Conservation (phyloP, 2,329 filamentous ascomycete species). For the Curvularia eragrostidis region DNA sequence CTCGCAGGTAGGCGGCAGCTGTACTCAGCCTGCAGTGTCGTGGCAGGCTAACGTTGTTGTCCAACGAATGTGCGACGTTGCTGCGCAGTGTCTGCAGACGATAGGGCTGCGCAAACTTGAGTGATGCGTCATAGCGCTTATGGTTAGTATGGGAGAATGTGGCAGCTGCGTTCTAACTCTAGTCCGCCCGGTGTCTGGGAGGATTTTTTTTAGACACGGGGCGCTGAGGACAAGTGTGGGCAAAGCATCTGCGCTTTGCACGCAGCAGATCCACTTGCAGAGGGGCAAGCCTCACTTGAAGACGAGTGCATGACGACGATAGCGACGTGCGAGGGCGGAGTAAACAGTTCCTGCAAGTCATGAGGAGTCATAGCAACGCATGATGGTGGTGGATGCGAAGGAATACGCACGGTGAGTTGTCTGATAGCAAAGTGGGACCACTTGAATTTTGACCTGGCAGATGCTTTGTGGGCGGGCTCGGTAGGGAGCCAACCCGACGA, state of each 20-base stretch:
- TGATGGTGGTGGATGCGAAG: conserved; percentile 26
- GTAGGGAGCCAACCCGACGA: conserved; percentile 32
- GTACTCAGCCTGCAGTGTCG: conserved; percentile 40
- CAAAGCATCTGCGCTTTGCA: conserved; percentile 7
- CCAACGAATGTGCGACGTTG: conserved; percentile 36
- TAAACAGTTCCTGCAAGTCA: conserved; percentile 29
- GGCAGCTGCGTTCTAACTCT: conserved; percentile 9
- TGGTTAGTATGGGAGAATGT: conserved; percentile 7
- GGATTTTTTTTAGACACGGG: conserved; percentile 3
- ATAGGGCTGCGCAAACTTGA: conserved; percentile 41
- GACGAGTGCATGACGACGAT: conserved; percentile 11
- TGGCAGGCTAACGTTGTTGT: conserved; percentile 44
- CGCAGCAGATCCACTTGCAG: conserved; percentile 3
- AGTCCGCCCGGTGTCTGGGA: conserved; percentile 7
- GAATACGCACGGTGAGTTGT: conserved; percentile 50
- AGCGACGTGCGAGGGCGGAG: conserved; percentile 34
- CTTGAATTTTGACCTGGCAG: conserved; percentile 32
- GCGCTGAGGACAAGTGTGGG: conserved; percentile 13
- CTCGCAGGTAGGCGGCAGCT: conserved; percentile 34
- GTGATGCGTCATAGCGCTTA: conserved; percentile 37
- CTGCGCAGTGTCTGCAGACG: conserved; percentile 26
- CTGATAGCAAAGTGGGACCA: conserved; percentile 39
- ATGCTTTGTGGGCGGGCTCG: conserved; percentile 40
- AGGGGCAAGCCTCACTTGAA: conserved; percentile 8
- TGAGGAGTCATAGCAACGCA: conserved; percentile 40